Evolutionary conservation across 164 flowering plant species (phyloP).

Genomic region (Chimonanthus salicifolius): DNA sequence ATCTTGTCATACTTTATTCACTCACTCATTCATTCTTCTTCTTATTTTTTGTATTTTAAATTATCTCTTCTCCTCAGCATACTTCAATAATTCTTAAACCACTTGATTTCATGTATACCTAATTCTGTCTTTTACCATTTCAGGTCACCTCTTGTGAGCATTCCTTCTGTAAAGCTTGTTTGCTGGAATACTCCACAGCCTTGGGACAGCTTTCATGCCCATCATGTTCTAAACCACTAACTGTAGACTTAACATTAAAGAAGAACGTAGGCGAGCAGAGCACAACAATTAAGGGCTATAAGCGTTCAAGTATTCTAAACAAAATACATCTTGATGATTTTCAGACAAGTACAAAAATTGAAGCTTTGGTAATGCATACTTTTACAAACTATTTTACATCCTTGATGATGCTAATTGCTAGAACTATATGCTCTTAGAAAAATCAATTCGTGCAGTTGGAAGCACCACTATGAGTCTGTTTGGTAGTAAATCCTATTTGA

Average conservation of each 20-base stretch:
- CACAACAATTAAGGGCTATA: conserved; percentile 60
- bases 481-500: no score
- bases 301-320: conserved; percentile 66
- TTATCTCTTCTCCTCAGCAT: no score
- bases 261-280: conserved; percentile 23
- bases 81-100: no score
- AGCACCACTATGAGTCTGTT: no score
- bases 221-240: conserved; percentile 65
- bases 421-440: no score
- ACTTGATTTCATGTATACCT: no score
- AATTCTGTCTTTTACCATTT: conserved; percentile 1
- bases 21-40: no score
- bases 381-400: conserved; percentile 1
- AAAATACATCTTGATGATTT: conserved; percentile 69
- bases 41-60: no score
- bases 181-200: conserved; percentile 51
- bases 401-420: neutral
- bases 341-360: conserved; percentile 95
- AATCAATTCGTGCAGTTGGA: no score
- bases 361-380: conserved; percentile 71
- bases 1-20: no score
- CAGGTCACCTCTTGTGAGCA: conserved; percentile 85
- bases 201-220: conserved; percentile 64
- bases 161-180: conserved; percentile 73
- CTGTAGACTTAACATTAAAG: conserved; percentile 65